Conservation (phyloP, 163 green algal species). For the Coccomyxa subellipsoidea region DNA sequence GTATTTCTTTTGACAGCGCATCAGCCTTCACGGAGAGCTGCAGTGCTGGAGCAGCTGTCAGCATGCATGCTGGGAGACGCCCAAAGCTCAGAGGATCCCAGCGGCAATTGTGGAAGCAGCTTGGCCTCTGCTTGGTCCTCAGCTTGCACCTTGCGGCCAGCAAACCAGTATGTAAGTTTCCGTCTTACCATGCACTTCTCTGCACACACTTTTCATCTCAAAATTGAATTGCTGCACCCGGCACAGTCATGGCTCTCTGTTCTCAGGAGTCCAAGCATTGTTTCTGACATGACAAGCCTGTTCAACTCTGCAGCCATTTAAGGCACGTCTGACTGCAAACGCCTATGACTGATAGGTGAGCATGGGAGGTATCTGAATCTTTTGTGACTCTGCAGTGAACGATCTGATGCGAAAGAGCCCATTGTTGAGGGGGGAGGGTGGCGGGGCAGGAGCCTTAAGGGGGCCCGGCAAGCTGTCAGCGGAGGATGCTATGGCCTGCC, state of each 20-base stretch:
- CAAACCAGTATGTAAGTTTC: neutral
- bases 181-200: neutral
- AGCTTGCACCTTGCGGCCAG: neutral
- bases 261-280: too few species aligned
- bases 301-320: too few species aligned
- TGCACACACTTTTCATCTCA: neutral
- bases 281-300: too few species aligned
- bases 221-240: neutral
- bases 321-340: too few species aligned
- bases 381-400: neutral
- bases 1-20: neutral
- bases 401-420: constrained; percentile 1
- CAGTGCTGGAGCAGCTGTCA: neutral
- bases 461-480: neutral
- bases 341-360: too few species aligned
- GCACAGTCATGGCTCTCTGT: too few species aligned
- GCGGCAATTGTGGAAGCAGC: neutral
- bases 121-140: neutral
- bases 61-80: neutral
- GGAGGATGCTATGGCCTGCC: neutral
- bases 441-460: neutral
- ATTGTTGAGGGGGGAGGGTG: neutral
- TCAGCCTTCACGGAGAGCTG: neutral
- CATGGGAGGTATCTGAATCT: neutral
- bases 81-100: neutral